A percentile compares a stretch with the other conserved stretches of the same genome.
Evolutionary conservation across 176 grass and related monocot genomes (phyloP).

Genomic region (Cocos nucifera): DNA sequence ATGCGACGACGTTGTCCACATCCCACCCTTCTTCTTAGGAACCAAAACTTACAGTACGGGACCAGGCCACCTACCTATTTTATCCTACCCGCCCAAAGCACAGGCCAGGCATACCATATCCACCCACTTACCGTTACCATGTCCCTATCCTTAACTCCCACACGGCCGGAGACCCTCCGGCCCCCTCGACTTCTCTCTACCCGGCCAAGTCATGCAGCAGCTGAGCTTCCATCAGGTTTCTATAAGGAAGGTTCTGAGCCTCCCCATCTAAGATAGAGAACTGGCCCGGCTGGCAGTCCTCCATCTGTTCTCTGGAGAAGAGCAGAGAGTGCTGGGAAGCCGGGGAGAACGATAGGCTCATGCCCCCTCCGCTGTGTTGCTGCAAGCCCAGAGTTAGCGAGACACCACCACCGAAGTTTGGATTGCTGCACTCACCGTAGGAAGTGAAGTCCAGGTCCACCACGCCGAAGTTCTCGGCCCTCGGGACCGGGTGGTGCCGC

Average conservation of each 20-base stretch:
- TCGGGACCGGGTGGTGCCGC: neutral
- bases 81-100: too few relatives aligned
- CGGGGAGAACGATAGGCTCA: conserved; percentile 50
- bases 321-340: conserved; percentile 16
- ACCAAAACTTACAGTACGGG: too few relatives aligned
- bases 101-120: too few relatives aligned
- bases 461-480: conserved; percentile 28
- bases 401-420: conserved; percentile 35
- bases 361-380: conserved; percentile 48
- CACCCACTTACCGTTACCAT: conserved; percentile 13
- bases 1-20: too few relatives aligned
- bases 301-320: conserved; percentile 33
- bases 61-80: too few relatives aligned
- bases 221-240: conserved; percentile 31
- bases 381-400: conserved; percentile 76
- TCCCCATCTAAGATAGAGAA: conserved; percentile 32
- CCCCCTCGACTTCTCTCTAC: neutral
- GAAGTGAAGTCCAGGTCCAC: conserved; percentile 47
- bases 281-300: conserved; percentile 13
- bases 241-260: conserved; percentile 29
- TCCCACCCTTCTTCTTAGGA: too few relatives aligned
- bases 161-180: conserved; percentile 1
- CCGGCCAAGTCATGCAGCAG: conserved; percentile 51
- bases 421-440: conserved; percentile 25
- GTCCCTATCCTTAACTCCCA: conserved; percentile 5